Evolutionary conservation across 495 filamentous ascomycete species (phyloP).

Genomic region (Penicillium diatomitis): DNA sequence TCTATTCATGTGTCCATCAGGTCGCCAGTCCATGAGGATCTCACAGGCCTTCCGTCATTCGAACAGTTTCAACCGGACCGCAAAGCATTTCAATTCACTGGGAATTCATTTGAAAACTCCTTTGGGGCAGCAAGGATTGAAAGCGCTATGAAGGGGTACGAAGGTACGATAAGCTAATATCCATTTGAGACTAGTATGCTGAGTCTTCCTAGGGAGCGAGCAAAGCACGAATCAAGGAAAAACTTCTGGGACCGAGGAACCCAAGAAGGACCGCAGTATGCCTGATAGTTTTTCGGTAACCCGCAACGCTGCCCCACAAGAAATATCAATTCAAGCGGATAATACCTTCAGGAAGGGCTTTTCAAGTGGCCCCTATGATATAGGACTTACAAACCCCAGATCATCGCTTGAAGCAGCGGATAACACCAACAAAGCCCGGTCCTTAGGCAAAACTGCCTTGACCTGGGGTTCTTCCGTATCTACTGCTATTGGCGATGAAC

Average conservation of each 20-base stretch:
- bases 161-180: conserved; percentile 1
- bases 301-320: not conserved
- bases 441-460: not conserved
- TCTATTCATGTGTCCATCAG: conserved; percentile 1
- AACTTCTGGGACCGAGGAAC: not conserved
- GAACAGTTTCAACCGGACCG: not conserved
- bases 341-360: not conserved
- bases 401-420: not conserved
- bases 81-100: conserved; percentile 1
- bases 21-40: conserved; percentile 1
- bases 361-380: not conserved
- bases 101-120: not conserved
- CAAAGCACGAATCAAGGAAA: not conserved
- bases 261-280: not conserved
- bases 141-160: not conserved
- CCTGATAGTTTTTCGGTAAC: not conserved
- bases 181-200: not conserved
- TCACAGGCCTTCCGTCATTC: not conserved
- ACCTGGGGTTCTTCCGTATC: conserved; percentile 1
- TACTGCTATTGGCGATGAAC: conserved; percentile 4
- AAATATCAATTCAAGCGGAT: not conserved
- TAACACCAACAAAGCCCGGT: not conserved
- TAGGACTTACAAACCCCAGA: not conserved
- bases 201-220: conserved; percentile 4
- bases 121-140: conserved; percentile 1